A percentile compares a stretch with the other conserved stretches of the same genome.
Conservation (phyloP, 176 grass and related monocot genomes). For the Oryza meridionalis region DNA sequence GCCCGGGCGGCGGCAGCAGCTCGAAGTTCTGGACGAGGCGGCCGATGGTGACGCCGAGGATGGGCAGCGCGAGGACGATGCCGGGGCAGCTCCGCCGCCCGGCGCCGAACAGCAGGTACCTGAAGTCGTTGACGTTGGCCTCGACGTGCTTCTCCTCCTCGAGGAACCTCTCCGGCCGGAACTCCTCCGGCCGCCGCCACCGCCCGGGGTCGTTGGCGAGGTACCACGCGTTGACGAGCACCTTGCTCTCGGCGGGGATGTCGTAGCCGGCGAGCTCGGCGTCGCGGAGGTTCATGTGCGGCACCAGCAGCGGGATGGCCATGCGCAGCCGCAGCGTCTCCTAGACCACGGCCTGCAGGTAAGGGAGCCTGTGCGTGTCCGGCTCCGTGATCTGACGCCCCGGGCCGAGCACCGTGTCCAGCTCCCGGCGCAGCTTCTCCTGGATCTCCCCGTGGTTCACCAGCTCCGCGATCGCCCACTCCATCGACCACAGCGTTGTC, state of each 20-base stretch:
- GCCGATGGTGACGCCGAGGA: conserved; percentile 79
- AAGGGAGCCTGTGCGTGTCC: conserved; percentile 67
- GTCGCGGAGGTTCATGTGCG: conserved; percentile 84
- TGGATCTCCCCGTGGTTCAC: conserved; percentile 86
- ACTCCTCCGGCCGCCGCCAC: conserved; percentile 70
- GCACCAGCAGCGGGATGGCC: conserved; percentile 80
- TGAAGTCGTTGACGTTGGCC: conserved; percentile 75
- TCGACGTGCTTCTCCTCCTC: conserved; percentile 82
- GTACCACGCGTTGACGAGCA: conserved; percentile 87
- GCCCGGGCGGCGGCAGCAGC: conserved; percentile 58
- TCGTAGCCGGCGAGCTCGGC: conserved; percentile 77
- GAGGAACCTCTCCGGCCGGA: conserved; percentile 74
- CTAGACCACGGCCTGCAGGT: conserved; percentile 82
- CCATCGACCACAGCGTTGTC: conserved; percentile 97
- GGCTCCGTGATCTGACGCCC: conserved; percentile 69
- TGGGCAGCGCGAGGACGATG: conserved; percentile 82
- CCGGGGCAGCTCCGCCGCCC: conserved; percentile 77
- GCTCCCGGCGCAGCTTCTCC: conserved; percentile 63
- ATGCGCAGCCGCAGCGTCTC: conserved; percentile 84
- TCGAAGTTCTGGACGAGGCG: conserved; percentile 83
- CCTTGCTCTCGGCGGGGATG: conserved; percentile 80
- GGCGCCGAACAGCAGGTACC: conserved; percentile 78
- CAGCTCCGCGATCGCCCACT: conserved; percentile 96
- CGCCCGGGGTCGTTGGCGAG: conserved; percentile 70
- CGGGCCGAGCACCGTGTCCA: conserved; percentile 54